Conservation (phyloP, 1,139 yeast species). For the Protomyces macrosporus region DNA sequence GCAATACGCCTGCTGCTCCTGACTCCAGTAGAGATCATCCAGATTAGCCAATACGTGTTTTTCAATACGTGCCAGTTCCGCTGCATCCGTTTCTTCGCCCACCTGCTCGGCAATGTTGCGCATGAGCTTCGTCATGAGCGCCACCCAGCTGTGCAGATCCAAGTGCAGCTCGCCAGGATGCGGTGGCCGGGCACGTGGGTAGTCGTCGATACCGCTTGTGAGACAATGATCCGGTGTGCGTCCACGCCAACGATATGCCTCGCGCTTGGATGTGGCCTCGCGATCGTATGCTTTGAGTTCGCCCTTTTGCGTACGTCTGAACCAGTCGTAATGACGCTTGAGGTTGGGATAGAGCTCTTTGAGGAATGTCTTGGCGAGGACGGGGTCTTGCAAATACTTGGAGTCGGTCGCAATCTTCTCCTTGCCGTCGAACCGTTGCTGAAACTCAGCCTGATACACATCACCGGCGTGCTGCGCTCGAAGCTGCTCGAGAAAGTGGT, state of each 20-base stretch:
- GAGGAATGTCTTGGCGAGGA: slow-evolving; percentile 58
- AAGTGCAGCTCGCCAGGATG: slow-evolving; percentile 88
- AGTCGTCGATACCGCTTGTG: slow-evolving; percentile 93
- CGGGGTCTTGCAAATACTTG: slow-evolving; percentile 55
- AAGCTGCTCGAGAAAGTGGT: slow-evolving; percentile 50
- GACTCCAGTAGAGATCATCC: slow-evolving; percentile 75
- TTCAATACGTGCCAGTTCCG: slow-evolving; percentile 51
- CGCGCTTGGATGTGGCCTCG: slow-evolving; percentile 48
- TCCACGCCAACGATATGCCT: slow-evolving; percentile 90
- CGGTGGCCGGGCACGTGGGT: slow-evolving; percentile 77
- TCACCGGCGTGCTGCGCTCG: slow-evolving; percentile 9
- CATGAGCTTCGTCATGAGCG: slow-evolving; percentile 82
- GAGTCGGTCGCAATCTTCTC: slow-evolving; percentile 42
- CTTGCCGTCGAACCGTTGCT: slow-evolving; percentile 35
- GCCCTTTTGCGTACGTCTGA: slow-evolving; percentile 75
- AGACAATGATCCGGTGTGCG: slow-evolving; percentile 78
- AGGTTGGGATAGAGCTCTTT: slow-evolving; percentile 67
- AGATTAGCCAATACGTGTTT: slow-evolving; percentile 56
- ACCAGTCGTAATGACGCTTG: slow-evolving; percentile 76
- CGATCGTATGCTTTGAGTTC: slow-evolving; percentile 62
- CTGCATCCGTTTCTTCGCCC: slow-evolving; percentile 54
- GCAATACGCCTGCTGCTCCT: slow-evolving; percentile 63
- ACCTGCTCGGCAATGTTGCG: slow-evolving; percentile 65
- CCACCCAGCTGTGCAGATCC: slow-evolving; percentile 88
- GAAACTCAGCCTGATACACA: not conserved